A percentile compares a stretch with the other conserved stretches of the same genome.
Evolutionary conservation across 2,329 filamentous ascomycete species (phyloP).

Genomic region (Bimuria novae-zelandiae): DNA sequence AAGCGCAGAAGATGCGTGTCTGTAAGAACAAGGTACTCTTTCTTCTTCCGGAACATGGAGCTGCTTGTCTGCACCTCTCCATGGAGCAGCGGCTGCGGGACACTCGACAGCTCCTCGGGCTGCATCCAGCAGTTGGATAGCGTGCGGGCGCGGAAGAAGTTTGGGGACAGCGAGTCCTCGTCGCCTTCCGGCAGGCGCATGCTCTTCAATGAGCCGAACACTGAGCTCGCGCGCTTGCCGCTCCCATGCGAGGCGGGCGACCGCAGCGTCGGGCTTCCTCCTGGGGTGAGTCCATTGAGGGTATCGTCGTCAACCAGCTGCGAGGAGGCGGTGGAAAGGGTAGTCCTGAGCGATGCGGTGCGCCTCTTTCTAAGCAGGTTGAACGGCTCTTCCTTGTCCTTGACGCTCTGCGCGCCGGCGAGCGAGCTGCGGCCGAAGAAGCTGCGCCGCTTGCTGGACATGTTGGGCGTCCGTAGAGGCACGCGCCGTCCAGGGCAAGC

Average conservation of each 20-base stretch:
- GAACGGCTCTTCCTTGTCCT: constrained; percentile 40
- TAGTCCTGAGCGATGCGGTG: constrained; percentile 43
- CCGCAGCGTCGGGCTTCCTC: constrained; percentile 14
- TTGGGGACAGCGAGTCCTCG: constrained; percentile 54
- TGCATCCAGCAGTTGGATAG: constrained; percentile 51
- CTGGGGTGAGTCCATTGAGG: constrained; percentile 16
- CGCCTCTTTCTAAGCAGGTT: constrained; percentile 46
- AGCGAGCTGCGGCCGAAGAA: constrained; percentile 44
- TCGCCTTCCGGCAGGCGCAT: constrained; percentile 58
- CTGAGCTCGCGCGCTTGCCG: constrained; percentile 48
- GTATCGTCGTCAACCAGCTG: constrained; percentile 26
- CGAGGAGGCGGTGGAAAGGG: constrained; percentile 30
- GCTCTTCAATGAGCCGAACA: constrained; percentile 63
- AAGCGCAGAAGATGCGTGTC: constrained; percentile 70
- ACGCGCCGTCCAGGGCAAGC: constrained; percentile 36
- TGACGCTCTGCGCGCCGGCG: constrained; percentile 29
- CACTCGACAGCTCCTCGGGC: constrained; percentile 44
- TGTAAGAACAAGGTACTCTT: constrained; percentile 72
- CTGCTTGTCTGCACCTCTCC: constrained; percentile 73
- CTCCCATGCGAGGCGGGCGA: constrained; percentile 27
- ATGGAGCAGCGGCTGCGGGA: constrained; percentile 62
- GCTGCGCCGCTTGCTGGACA: constrained; percentile 45
- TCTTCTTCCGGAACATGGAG: constrained; percentile 73
- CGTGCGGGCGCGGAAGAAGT: constrained; percentile 55
- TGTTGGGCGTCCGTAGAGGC: constrained; percentile 31